Evolutionary conservation across 495 filamentous ascomycete genomes (phyloP).

Genomic region (Daldinia vernicosa): DNA sequence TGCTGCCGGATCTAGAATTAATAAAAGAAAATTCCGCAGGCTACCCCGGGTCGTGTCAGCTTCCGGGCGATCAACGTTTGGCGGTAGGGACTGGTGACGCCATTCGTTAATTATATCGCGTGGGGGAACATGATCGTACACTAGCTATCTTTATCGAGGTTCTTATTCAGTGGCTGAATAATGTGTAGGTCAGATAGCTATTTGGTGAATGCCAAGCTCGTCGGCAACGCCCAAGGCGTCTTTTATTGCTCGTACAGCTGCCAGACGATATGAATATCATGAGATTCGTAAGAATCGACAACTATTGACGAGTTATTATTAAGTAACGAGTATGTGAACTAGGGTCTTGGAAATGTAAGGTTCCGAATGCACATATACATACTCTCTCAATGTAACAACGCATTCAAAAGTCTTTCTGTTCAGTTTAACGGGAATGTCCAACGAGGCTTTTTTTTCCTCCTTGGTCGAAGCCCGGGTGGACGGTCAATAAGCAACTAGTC

Average conservation of each 20-base stretch:
- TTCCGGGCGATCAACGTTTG: constrained; percentile 23
- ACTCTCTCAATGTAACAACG: constrained; percentile 17
- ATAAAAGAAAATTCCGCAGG: constrained; percentile 2
- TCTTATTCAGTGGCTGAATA: constrained; percentile 17
- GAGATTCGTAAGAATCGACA: constrained; percentile 10
- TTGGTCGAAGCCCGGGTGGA: constrained; percentile 12
- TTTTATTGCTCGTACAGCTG: constrained; percentile 4
- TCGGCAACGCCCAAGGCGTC: constrained; percentile 16
- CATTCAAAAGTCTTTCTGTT: constrained; percentile 9
- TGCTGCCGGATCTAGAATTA: constrained; percentile 16
- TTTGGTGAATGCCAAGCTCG: constrained; percentile 25
- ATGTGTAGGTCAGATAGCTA: not conserved
- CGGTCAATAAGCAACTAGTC: constrained; percentile 22
- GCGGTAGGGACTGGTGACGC: constrained; percentile 28
- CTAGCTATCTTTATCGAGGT: not conserved
- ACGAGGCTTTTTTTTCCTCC: constrained; percentile 28
- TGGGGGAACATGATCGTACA: constrained; percentile 14
- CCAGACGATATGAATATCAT: constrained; percentile 10
- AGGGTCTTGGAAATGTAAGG: constrained; percentile 4
- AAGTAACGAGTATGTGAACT: constrained; percentile 1
- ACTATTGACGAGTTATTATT: constrained; percentile 1
- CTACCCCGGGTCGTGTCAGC: constrained; percentile 16
- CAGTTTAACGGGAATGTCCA: constrained; percentile 25
- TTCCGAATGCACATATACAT: not conserved
- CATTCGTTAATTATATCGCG: constrained; percentile 31